A percentile compares a stretch with the other conserved stretches of the same genome.
These are phyloP conservation scores for Xylaria sp. DNA, from an alignment of 2,329 filamentous ascomycete species.

Conservation along the genomic window DNA sequence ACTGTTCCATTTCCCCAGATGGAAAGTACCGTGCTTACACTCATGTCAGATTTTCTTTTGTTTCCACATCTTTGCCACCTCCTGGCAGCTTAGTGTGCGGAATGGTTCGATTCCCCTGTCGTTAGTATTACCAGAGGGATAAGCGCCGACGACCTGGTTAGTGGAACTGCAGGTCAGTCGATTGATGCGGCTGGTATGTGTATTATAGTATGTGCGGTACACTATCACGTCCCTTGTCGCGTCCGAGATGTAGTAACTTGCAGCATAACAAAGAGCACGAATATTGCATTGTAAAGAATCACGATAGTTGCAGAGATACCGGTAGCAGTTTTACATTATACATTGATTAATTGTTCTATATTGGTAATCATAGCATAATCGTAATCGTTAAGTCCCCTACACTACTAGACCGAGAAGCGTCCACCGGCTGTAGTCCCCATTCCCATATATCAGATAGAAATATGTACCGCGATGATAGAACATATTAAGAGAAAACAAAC, in stretches of 20 bases:
- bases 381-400: constrained; percentile 16
- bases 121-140: constrained; percentile 1
- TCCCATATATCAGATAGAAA: constrained; percentile 2
- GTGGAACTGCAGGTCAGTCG: too few species aligned
- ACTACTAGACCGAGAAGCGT: neutral
- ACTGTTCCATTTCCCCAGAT: constrained; percentile 18
- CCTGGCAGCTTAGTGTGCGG: constrained; percentile 10
- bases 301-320: neutral
- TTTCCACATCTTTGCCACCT: neutral
- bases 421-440: neutral
- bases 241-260: neutral
- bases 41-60: neutral
- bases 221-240: neutral
- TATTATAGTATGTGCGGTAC: too few species aligned
- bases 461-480: constrained; percentile 20
- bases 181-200: too few species aligned
- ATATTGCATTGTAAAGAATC: neutral
- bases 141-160: constrained; percentile 11
- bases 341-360: constrained; percentile 21
- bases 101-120: neutral
- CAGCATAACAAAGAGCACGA: too few species aligned
- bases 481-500: constrained; percentile 14
- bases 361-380: constrained; percentile 18
- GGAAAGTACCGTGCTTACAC: constrained; percentile 6
- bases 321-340: neutral